phyloP scores from a whole-genome alignment of 106 monocot genomes.

The Chionographis japonica region DNA sequence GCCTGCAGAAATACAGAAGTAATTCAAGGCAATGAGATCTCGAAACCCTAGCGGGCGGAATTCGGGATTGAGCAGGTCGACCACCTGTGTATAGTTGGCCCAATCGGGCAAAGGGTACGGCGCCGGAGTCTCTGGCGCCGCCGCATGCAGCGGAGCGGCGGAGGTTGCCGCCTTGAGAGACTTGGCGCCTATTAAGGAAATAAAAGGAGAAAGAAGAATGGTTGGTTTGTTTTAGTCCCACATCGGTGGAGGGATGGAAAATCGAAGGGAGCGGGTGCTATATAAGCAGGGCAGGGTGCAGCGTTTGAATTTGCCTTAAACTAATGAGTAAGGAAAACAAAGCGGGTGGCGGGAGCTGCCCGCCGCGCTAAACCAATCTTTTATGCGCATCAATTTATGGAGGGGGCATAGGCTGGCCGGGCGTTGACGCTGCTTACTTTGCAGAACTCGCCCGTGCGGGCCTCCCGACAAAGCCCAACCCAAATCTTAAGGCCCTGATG shows the following conservation, averaged over 20 bases:
- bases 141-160: background rate
- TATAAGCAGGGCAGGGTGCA: background rate
- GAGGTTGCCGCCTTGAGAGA: background rate
- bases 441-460: constrained; percentile 91
- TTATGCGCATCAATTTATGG: constrained; percentile 74
- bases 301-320: constrained; percentile 54
- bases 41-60: background rate
- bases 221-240: constrained; percentile 25
- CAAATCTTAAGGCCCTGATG: too few relatives aligned
- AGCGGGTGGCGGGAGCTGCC: constrained; percentile 86
- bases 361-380: constrained; percentile 47
- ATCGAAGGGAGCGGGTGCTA: background rate
- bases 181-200: background rate
- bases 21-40: background rate
- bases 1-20: background rate
- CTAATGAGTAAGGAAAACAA: constrained; percentile 99
- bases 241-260: background rate
- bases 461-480: constrained; percentile 38
- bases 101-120: background rate
- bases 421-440: constrained; percentile 90
- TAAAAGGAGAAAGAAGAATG: too few relatives aligned
- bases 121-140: background rate
- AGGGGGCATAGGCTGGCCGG: constrained; percentile 87
- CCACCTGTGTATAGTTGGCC: background rate
- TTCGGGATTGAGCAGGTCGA: background rate